Evolutionary conservation across 2,329 filamentous ascomycete species (phyloP).

Genomic region (Colletotrichum spinosum): DNA sequence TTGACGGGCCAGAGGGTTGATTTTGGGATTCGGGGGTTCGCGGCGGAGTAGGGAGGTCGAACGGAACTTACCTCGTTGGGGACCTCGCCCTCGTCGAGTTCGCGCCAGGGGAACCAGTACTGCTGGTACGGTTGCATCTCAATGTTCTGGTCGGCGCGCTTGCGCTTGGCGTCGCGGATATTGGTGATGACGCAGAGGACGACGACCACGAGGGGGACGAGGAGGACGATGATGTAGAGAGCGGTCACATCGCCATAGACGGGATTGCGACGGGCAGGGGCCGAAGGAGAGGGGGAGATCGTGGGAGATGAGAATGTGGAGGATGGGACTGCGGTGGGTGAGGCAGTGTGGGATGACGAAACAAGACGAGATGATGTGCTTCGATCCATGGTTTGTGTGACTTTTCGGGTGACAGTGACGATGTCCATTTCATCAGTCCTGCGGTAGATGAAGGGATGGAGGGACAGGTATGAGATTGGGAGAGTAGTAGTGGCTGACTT

Average conservation of each 20-base stretch:
- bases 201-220: slow-evolving; percentile 31
- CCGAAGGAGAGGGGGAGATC: neutral
- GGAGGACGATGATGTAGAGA: slow-evolving; percentile 26
- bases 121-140: slow-evolving; percentile 30
- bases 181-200: slow-evolving; percentile 9
- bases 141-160: slow-evolving; percentile 15
- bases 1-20: slow-evolving; percentile 8
- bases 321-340: neutral
- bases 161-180: slow-evolving; percentile 17
- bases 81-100: slow-evolving; percentile 28
- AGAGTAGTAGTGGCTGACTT: neutral
- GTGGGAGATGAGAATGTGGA: neutral
- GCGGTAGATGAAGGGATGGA: neutral
- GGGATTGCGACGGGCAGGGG: neutral
- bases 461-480: neutral
- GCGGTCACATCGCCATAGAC: slow-evolving; percentile 30
- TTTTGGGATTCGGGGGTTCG: neutral
- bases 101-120: slow-evolving; percentile 37
- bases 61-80: slow-evolving; percentile 25
- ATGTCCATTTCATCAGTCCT: neutral
- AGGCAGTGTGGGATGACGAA: too few species aligned
- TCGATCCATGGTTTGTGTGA: too few species aligned
- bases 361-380: too few species aligned
- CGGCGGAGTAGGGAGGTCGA: neutral
- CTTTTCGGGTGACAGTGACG: neutral